These are phyloP conservation scores for Sutorius eximius DNA, from an alignment of 1,284 basidiomycete species.

Conservation along the genomic window DNA sequence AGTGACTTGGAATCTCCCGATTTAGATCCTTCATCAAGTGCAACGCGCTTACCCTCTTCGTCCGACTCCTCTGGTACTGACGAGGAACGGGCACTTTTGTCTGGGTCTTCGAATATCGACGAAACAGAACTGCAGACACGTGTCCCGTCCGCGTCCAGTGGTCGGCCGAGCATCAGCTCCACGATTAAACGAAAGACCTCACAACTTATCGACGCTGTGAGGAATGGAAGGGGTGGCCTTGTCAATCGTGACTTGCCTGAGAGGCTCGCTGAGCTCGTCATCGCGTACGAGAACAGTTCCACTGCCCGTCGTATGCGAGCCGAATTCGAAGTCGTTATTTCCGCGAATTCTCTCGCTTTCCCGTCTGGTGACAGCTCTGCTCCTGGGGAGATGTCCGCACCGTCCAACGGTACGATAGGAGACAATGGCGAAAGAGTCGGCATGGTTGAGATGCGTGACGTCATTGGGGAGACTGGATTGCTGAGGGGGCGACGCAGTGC, in stretches of 20 bases:
- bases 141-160: slow-evolving; percentile 23
- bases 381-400: slow-evolving; percentile 11
- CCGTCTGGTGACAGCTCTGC: background rate
- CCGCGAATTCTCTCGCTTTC: slow-evolving; percentile 16
- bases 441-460: slow-evolving; percentile 57
- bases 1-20: slow-evolving; percentile 40
- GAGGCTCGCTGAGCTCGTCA: slow-evolving; percentile 73
- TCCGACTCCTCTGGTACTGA: slow-evolving; percentile 49
- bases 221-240: slow-evolving; percentile 41
- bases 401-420: slow-evolving; percentile 27
- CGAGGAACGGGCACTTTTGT: slow-evolving; percentile 56
- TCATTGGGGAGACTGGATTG: slow-evolving; percentile 62
- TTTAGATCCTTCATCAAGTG: slow-evolving; percentile 37
- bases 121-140: slow-evolving; percentile 56
- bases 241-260: slow-evolving; percentile 51
- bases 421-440: slow-evolving; percentile 27
- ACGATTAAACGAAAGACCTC: slow-evolving; percentile 76
- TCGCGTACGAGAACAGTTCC: slow-evolving; percentile 68
- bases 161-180: slow-evolving; percentile 46
- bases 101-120: slow-evolving; percentile 40
- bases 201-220: slow-evolving; percentile 69
- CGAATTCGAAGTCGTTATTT: slow-evolving; percentile 59
- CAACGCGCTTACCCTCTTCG: slow-evolving; percentile 33
- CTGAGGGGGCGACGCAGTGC: slow-evolving; percentile 83
- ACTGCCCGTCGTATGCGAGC: slow-evolving; percentile 62